phyloP scores from a whole-genome alignment of 2,329 filamentous ascomycete genomes.

The Colletotrichum chlorophyti region DNA sequence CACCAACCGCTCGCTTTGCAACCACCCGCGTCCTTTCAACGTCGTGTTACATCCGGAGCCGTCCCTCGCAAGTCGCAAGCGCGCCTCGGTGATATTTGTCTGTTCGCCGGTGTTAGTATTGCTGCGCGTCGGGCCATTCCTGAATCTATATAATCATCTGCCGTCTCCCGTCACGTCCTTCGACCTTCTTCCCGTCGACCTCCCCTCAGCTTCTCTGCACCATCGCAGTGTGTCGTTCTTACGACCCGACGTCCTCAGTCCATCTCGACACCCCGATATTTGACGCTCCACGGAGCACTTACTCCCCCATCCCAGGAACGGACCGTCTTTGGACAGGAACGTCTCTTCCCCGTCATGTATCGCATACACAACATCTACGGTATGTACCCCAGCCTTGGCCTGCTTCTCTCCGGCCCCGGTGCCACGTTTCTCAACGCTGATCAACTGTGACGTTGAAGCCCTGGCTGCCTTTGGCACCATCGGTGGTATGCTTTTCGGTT shows the following conservation, averaged over 20 bases:
- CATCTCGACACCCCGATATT: too few species aligned
- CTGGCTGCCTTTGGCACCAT: slow-evolving; percentile 48
- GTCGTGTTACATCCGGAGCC: background rate
- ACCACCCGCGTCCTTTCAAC: background rate
- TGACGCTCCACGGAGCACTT: too few species aligned
- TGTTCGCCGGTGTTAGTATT: background rate
- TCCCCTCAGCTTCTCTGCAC: background rate
- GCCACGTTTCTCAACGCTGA: background rate
- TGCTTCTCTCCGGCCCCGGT: background rate
- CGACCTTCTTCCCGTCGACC: background rate
- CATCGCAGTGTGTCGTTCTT: background rate
- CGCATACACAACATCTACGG: slow-evolving; percentile 46
- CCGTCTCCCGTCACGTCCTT: background rate
- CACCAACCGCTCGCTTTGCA: slow-evolving; percentile 3
- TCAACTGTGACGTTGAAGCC: slow-evolving; percentile 32
- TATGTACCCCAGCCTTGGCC: slow-evolving; percentile 23
- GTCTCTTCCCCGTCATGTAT: slow-evolving; percentile 36
- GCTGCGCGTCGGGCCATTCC: background rate
- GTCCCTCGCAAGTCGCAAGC: too few species aligned
- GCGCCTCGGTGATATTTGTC: slow-evolving; percentile 12
- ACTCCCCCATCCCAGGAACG: too few species aligned
- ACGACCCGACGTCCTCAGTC: background rate
- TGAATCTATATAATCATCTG: slow-evolving; percentile 1
- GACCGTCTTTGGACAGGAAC: background rate
- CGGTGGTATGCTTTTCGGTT: slow-evolving; percentile 56